A percentile compares a stretch with the other conserved stretches of the same genome.
These are phyloP conservation scores for Yamadazyma laniorum DNA, from an alignment of 805 yeast species.

Conservation along the genomic window DNA sequence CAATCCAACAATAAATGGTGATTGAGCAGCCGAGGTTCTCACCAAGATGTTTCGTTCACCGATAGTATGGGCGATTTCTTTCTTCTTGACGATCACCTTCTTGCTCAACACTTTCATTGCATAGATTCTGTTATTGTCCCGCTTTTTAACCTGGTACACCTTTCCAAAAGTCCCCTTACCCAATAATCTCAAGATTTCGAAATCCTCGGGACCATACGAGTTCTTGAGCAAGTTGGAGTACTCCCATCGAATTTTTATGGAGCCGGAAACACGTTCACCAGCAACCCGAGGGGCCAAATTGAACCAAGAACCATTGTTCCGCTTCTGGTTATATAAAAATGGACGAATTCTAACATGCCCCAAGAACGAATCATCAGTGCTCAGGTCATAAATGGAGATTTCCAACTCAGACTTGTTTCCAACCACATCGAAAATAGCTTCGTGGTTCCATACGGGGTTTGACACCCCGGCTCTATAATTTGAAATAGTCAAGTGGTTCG, in stretches of 20 bases:
- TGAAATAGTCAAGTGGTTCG: conserved; percentile 30
- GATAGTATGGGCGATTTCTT: conserved; percentile 96
- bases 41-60: conserved; percentile 96
- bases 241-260: conserved; percentile 70
- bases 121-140: conserved; percentile 84
- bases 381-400: conserved; percentile 87
- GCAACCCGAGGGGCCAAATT: conserved; percentile 67
- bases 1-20: conserved; percentile 93
- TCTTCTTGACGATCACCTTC: conserved; percentile 92
- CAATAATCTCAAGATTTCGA: conserved; percentile 82
- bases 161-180: conserved; percentile 99
- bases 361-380: conserved; percentile 74
- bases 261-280: conserved; percentile 77
- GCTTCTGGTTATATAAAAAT: conserved; percentile 40
- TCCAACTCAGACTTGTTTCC: conserved; percentile 82
- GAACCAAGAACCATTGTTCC: conserved; percentile 63
- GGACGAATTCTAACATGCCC: conserved; percentile 83
- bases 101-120: conserved; percentile 97
- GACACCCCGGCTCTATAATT: conserved; percentile 26
- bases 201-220: conserved; percentile 91
- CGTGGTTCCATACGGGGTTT: conserved; percentile 89
- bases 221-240: conserved; percentile 63
- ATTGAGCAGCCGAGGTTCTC: conserved; percentile 82
- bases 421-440: conserved; percentile 88
- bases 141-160: conserved; percentile 92